Conservation (phyloP, 1,284 basidiomycete species). For the Clitocybe nebularis region DNA sequence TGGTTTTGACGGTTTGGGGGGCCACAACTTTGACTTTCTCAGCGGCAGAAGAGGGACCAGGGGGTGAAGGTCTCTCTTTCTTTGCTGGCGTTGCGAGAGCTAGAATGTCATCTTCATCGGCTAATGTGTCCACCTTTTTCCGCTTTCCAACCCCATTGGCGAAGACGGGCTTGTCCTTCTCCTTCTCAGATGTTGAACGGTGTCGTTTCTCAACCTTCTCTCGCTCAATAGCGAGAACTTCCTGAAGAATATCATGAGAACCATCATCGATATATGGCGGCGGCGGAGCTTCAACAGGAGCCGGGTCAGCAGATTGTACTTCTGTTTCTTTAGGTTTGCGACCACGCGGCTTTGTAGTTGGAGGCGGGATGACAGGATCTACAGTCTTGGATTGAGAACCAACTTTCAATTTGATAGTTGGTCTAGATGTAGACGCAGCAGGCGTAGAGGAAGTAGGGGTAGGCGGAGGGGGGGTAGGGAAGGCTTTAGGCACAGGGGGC, state of each 20-base stretch:
- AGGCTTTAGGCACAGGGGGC: constrained; percentile 28
- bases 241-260: constrained; percentile 72
- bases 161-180: constrained; percentile 26
- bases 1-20: constrained; percentile 16
- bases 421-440: constrained; percentile 36
- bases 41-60: constrained; percentile 23
- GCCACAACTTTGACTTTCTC: constrained; percentile 23
- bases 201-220: constrained; percentile 53
- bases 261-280: constrained; percentile 71
- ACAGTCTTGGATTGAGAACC: constrained; percentile 27
- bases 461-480: constrained; percentile 25
- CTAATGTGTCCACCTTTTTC: constrained; percentile 43
- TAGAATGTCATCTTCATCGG: constrained; percentile 59
- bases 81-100: constrained; percentile 59
- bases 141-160: constrained; percentile 44
- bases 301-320: constrained; percentile 19
- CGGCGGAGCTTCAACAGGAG: constrained; percentile 48
- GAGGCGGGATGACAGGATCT: constrained; percentile 21
- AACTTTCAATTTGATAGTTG: constrained; percentile 57
- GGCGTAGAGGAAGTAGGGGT: constrained; percentile 17
- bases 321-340: constrained; percentile 36
- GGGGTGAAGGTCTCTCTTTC: constrained; percentile 49
- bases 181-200: constrained; percentile 30
- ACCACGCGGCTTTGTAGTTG: constrained; percentile 34
- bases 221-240: constrained; percentile 75